A percentile compares a stretch with the other conserved stretches of the same genome.
phyloP scores from a whole-genome alignment of 257 asterid genomes.

The Solanum lycopersicoides region DNA sequence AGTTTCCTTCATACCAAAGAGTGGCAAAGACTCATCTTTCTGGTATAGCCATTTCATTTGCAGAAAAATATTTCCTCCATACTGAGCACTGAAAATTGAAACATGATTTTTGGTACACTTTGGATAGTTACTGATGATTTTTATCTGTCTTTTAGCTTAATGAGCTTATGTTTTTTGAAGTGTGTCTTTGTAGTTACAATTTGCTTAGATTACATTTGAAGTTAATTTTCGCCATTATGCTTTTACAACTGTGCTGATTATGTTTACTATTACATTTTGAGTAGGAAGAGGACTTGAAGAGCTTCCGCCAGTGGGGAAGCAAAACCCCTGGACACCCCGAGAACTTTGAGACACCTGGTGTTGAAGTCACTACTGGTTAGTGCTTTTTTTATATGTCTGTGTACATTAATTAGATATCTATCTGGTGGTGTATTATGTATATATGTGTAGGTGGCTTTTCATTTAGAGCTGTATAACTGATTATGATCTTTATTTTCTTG shows the following conservation, averaged over 20 bases:
- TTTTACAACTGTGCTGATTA: constrained; percentile 1
- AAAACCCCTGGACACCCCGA: constrained; percentile 87
- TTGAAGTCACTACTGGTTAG: constrained; percentile 90
- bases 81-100: neutral
- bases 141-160: neutral
- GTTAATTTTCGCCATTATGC: neutral
- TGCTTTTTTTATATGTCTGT: neutral
- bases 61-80: neutral
- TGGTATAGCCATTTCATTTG: neutral
- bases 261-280: neutral
- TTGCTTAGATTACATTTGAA: constrained; percentile 2
- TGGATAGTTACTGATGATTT: neutral
- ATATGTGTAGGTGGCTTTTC: neutral
- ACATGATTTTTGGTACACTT: neutral
- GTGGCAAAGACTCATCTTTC: neutral
- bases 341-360: constrained; percentile 85
- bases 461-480: neutral
- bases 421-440: neutral
- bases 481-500: constrained; percentile 2
- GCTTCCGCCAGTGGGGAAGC: constrained; percentile 86
- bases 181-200: neutral
- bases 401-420: neutral
- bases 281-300: constrained; percentile 79
- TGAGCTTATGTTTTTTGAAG: neutral
- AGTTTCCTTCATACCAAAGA: neutral